Conservation (phyloP, 2,329 filamentous ascomycete species). For the Aspergillus sp. region DNA sequence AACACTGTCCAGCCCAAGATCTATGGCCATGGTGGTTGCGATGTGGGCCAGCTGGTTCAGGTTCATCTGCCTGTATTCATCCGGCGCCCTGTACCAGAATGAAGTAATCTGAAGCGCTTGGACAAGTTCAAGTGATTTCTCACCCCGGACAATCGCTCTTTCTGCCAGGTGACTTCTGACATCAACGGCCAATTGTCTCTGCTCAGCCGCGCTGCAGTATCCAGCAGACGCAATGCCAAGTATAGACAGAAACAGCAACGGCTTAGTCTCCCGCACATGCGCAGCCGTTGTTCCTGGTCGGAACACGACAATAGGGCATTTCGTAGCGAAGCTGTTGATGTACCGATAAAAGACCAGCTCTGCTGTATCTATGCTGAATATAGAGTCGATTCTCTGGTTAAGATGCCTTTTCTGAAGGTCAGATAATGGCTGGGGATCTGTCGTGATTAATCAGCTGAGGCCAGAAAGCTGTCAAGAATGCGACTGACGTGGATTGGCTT, state of each 20-base stretch:
- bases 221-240: constrained; percentile 7
- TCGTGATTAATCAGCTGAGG: not conserved
- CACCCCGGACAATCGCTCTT: constrained; percentile 7
- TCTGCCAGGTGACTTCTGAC: constrained; percentile 3
- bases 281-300: constrained; percentile 3
- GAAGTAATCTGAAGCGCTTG: constrained; percentile 10
- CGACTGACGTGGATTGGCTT: not conserved
- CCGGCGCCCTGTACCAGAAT: constrained; percentile 13
- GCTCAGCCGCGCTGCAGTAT: constrained; percentile 2
- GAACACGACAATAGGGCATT: constrained; percentile 9
- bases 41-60: constrained; percentile 8
- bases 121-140: constrained; percentile 12
- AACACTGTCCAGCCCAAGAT: constrained; percentile 8
- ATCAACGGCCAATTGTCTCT: constrained; percentile 7
- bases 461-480: too few species aligned
- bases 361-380: not conserved
- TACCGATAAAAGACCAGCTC: constrained; percentile 8
- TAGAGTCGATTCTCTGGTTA: not conserved
- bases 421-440: not conserved
- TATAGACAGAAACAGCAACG: constrained; percentile 4
- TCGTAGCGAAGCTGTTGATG: constrained; percentile 6
- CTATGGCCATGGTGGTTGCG: constrained; percentile 7
- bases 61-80: constrained; percentile 6
- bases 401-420: not conserved
- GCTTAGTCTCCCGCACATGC: constrained; percentile 1